Base-by-base conservation (phyloP, 164 flowering plant genomes). In the Macadamia integrifolia region DNA sequence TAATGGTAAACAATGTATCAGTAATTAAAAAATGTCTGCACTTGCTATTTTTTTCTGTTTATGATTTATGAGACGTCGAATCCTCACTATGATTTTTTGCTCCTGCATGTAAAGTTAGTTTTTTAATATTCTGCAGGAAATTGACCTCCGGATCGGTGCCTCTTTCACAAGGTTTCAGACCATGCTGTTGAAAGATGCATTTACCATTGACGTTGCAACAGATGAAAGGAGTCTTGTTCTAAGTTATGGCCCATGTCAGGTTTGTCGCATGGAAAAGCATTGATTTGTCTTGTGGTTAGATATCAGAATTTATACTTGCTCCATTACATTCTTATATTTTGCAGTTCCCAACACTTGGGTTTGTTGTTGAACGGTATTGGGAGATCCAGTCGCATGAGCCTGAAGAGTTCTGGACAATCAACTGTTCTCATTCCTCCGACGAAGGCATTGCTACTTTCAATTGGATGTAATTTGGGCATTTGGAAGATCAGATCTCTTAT, bases 221-320 rank as follows among this genome's bases (percentile, higher is more conserved):
- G 88, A 86, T 74, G 91, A 82, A 65, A 83, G 79, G 71, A 89
- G 74, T 79, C 70, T 87, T 74, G 84, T 94, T 71, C 74, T 94
- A 52, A 94, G 98, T 78, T 94, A 94, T 77, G 99, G 99, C 65
- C 99, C 99, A 71, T 94, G 98, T 74, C 98, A 94, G 96, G 98
- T 93, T 77, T 64, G 72, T 31, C 57, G 29, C 58, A 14, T 31
- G 53, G 35, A 23, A 56, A 35, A 9, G 9, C 29, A 31, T 61
- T 43, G 66, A 23, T 6, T 15, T 61, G 30, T 7, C 48, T 15
- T 5, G 63, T 61, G 23, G 32, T 9, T 48, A 5, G 12, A 8
- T 23, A 23, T 23, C 23, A 23, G 23, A 23, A 23, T 1, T 11
- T 28, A 6, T 35, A 42, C n/a, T 57, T 58, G 53, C 49, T 58